Evolutionary conservation across 306 rosid species (phyloP).

Genomic region (Abrus precatorius): DNA sequence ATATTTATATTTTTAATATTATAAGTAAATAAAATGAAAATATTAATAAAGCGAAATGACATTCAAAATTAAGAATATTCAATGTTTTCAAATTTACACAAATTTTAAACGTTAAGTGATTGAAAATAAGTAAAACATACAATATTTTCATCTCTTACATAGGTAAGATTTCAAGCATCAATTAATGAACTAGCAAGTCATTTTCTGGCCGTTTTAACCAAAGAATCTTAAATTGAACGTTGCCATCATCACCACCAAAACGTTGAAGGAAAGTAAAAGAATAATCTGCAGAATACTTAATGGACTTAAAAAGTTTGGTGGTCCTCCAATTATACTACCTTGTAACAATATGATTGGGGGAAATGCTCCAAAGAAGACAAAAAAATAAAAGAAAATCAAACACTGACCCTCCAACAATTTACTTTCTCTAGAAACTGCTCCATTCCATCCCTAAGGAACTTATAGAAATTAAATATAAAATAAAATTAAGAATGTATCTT

Average conservation of each 20-base stretch:
- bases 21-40: not conserved
- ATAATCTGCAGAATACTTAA: not conserved
- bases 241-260: conserved; percentile 40
- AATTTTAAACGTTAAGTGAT: not conserved
- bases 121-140: not conserved
- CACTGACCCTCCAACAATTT: not conserved
- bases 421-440: not conserved
- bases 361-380: not conserved
- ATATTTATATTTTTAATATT: not conserved
- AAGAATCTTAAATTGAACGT: conserved; percentile 37
- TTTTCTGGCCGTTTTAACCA: not conserved
- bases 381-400: not conserved
- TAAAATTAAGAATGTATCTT: too few relatives aligned
- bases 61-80: not conserved
- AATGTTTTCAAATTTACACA: not conserved
- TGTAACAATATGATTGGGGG: not conserved
- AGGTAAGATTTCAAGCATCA: not conserved
- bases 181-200: not conserved
- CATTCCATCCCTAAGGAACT: not conserved
- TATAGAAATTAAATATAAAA: not conserved
- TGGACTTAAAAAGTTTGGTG: conserved; percentile 17
- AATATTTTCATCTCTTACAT: not conserved
- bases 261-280: conserved; percentile 47
- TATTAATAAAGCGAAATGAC: not conserved
- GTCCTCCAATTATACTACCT: not conserved